Evolutionary conservation across 345 rosid species (phyloP), one percentile per base, ranked within the genome.

Genomic region (Kernera saxatilis): DNA sequence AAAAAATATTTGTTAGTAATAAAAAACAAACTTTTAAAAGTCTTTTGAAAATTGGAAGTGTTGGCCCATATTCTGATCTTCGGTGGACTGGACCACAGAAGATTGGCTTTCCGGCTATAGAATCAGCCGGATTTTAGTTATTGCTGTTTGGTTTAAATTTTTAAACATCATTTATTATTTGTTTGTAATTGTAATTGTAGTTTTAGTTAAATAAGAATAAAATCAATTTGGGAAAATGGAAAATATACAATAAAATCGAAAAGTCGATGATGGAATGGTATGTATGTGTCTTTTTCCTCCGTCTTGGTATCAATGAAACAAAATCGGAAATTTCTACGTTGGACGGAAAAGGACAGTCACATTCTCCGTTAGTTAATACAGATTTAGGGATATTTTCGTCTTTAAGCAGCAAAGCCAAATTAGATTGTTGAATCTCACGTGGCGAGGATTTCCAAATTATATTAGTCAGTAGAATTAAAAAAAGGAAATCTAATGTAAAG

Each of bases 221-320:
- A 11, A 6, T 40, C 22, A 54, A 53, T 29, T n/a, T 1, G 7
- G 15, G 18, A 27, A 60, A 37, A 71, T 9, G 8, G 15, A 11
- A 8, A 39, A 44, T n/a, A 52, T 5, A 22, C 12, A 21, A 36
- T 2, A 69, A 62, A 45, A 33, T 19, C 26, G 39, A 27, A 69
- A 76, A 76, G 70, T 46, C 45, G 67, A 50, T 8, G 26, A 25
- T 23, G 39, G 63, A 77, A 67, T 64, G 72, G 78, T 69, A 77
- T 59, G 48, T 21, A 26, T 30, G 43, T 60, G 72, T 29, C 52
- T 33, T 23, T 46, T 29, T 69, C 40, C 67, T 30, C 36, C 43
- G 43, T 71, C 80, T 84, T 71, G 82, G 72, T 77, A 71, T 45
- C 30, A 30, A 58, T 77, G 41, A 67, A 74, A 73, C 69, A 57